These are phyloP conservation scores for Macadamia tetraphylla DNA, from an alignment of 164 flowering plant species.

Conservation along the genomic window DNA sequence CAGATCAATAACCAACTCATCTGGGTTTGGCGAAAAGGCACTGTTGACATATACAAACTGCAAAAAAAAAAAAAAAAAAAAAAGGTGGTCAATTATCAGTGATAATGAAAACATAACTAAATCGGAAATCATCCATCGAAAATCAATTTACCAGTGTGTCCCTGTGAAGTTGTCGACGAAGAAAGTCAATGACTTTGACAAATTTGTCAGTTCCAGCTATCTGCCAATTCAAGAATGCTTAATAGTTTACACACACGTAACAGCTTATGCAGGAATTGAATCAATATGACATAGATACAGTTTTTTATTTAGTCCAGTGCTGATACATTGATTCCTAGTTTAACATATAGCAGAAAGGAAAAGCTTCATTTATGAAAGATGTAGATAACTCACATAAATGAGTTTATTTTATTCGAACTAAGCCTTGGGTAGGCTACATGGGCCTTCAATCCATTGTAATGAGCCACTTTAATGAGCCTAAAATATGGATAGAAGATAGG, in stretches of 20 bases:
- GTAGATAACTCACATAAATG: too few relatives aligned
- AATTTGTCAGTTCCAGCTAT: constrained; percentile 78
- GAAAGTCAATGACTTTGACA: constrained; percentile 86
- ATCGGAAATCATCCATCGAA: neutral
- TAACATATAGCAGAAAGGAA: too few relatives aligned
- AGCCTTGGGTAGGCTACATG: too few relatives aligned
- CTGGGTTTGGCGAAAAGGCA: constrained; percentile 95
- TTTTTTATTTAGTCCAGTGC: neutral
- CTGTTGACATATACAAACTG: constrained; percentile 95
- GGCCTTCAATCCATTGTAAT: too few relatives aligned
- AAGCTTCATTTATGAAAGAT: too few relatives aligned
- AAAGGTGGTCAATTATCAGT: neutral
- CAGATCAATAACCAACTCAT: constrained; percentile 78
- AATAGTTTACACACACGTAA: neutral
- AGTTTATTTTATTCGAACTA: too few relatives aligned
- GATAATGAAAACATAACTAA: neutral
- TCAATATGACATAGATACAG: neutral
- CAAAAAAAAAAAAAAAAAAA: neutral
- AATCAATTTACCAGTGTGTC: constrained; percentile 62
- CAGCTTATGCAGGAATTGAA: neutral
- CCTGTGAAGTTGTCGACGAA: constrained; percentile 79
- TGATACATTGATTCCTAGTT: too few relatives aligned
- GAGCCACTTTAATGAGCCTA: too few relatives aligned
- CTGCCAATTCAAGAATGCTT: constrained; percentile 28
- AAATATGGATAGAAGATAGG: too few relatives aligned